Percentiles rank a stretch among this genome's conserved stretches.
These are phyloP conservation scores for Stagonosporopsis chrysanthemi DNA, from an alignment of 2,329 filamentous ascomycete species.

Conservation along the genomic window DNA sequence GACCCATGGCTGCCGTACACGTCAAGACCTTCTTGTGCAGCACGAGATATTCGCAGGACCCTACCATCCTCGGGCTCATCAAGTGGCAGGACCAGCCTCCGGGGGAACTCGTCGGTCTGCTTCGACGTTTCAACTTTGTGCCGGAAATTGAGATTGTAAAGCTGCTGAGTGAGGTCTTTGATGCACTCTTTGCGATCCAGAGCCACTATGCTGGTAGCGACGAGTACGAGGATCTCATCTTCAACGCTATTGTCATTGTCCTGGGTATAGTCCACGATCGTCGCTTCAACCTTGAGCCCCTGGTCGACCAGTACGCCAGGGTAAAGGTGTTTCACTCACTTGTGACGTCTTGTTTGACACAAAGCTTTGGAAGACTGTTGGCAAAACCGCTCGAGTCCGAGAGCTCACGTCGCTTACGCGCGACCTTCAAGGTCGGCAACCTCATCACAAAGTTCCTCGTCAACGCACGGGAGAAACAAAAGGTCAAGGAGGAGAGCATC, in stretches of 20 bases:
- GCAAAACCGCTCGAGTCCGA: conserved; percentile 83
- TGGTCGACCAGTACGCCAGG: conserved; percentile 91
- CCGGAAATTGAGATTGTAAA: conserved; percentile 98
- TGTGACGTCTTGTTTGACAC: conserved; percentile 84
- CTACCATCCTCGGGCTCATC: conserved; percentile 80
- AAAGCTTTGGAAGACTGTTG: conserved; percentile 84
- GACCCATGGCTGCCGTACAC: conserved; percentile 79
- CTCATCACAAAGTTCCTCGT: conserved; percentile 96
- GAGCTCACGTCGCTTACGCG: conserved; percentile 81
- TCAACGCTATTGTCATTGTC: conserved; percentile 87
- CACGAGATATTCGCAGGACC: conserved; percentile 92
- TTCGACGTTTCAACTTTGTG: conserved; percentile 89
- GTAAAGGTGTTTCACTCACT: conserved; percentile 92
- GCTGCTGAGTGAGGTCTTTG: conserved; percentile 85
- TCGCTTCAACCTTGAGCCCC: conserved; percentile 86
- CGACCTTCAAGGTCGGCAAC: conserved; percentile 92
- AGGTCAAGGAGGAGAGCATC: conserved; percentile 85
- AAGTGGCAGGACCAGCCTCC: conserved; percentile 82
- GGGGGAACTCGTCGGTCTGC: conserved; percentile 73
- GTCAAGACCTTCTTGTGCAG: conserved; percentile 90
- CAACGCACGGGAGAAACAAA: conserved; percentile 84
- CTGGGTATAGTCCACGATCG: conserved; percentile 94
- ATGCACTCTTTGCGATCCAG: conserved; percentile 88
- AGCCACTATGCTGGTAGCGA: conserved; percentile 91
- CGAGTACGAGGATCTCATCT: conserved; percentile 91